A percentile compares a stretch with the other conserved stretches of the same genome.
Conservation (phyloP, 352 stramenopile species). For the Globisporangium emineosum region DNA sequence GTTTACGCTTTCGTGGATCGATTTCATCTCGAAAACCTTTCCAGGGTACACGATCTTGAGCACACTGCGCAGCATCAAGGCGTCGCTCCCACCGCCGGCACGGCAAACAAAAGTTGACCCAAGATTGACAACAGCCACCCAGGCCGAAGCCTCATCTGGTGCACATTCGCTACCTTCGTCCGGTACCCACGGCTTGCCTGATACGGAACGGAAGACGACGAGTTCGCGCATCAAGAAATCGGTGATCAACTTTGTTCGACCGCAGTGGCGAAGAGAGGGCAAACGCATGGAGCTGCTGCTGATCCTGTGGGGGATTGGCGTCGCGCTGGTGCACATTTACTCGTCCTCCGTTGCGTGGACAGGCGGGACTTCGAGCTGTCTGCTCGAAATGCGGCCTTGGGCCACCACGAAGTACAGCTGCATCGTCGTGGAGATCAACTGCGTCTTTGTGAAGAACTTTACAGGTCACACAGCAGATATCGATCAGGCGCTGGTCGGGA, state of each 20-base stretch:
- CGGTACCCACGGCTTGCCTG: not conserved
- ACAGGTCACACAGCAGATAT: not conserved
- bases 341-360: not conserved
- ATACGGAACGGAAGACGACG: not conserved
- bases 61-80: constrained; percentile 2
- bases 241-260: not conserved
- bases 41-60: constrained; percentile 11
- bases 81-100: not conserved
- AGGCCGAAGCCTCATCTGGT: not conserved
- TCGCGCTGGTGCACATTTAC: constrained; percentile 2
- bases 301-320: constrained; percentile 1
- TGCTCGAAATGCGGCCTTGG: constrained; percentile 11
- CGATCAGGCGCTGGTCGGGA: not conserved
- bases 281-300: constrained; percentile 9
- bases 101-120: not conserved
- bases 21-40: constrained; percentile 12
- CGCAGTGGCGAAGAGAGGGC: constrained; percentile 1
- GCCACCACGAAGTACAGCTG: constrained; percentile 5
- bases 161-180: not conserved
- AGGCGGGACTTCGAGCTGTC: not conserved
- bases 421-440: constrained; percentile 12
- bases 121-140: not conserved
- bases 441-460: not conserved
- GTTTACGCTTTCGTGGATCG: constrained; percentile 4
- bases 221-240: not conserved